These are phyloP conservation scores for Thraustochytrium sp. DNA, from an alignment of 352 stramenopile genomes.

Conservation along the genomic window DNA sequence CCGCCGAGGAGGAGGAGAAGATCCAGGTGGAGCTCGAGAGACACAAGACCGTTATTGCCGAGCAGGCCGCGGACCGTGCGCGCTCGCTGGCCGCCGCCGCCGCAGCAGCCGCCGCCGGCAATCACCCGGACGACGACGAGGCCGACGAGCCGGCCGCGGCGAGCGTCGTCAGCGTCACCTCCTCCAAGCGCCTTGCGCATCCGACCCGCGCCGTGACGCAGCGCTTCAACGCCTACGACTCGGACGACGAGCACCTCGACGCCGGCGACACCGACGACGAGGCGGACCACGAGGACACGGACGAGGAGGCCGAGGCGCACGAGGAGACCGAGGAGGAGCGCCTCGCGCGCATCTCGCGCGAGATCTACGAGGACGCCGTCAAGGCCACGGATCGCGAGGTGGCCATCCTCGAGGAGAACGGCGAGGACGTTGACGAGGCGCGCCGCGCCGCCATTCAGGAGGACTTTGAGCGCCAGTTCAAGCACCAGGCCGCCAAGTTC, in stretches of 20 bases:
- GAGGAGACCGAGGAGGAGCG: conserved; percentile 25
- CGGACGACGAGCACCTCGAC: neutral
- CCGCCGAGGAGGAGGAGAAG: neutral
- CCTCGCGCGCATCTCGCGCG: neutral
- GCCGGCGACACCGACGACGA: neutral
- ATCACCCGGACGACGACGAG: neutral
- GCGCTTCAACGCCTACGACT: neutral
- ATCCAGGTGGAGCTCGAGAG: neutral
- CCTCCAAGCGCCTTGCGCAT: neutral
- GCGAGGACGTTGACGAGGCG: neutral
- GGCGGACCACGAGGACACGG: neutral
- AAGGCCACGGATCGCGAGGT: neutral
- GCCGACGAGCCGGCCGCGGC: neutral
- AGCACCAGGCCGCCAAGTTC: neutral
- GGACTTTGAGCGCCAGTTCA: neutral
- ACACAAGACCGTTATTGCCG: neutral
- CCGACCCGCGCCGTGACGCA: neutral
- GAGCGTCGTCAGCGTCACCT: neutral
- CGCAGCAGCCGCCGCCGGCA: neutral
- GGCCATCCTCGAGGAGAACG: neutral
- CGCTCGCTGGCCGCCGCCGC: neutral
- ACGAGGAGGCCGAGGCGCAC: neutral
- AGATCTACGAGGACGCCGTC: conserved; percentile 1
- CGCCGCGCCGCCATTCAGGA: neutral
- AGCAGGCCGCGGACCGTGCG: neutral